Base-by-base conservation (phyloP, 441 rosid species). In the Jatropha podagrica region DNA sequence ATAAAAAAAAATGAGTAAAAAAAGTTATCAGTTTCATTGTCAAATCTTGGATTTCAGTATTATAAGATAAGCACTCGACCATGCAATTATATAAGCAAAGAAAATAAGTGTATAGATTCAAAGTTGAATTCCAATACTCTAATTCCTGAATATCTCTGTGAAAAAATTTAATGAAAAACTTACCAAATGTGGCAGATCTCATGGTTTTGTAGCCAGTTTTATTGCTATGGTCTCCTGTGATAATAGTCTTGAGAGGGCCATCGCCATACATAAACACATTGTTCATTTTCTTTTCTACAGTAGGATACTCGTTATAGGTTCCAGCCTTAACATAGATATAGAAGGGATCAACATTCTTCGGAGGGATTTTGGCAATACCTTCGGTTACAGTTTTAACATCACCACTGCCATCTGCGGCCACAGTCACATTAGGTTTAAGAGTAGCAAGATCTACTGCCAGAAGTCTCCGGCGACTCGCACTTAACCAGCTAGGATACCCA, bases 261-360 rank as follows among this genome's bases (percentile, higher is more conserved):
- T 93, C 99, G 0, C 98, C 98, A 51, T 83, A 89, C 59, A 91
- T 88, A 90, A 91, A 86, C 65, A 93, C 91, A 77, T 93, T 90
- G 86, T 86, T 79, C 76, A 74, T 86, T 62, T 77, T 72, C 78
- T 87, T 89, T 42, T 78, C 86, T 82, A 95, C 75, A 18, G 85
- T 63, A 7, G 89, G 85, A 65, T 91, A 87, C 81, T 95, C 98
- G 0, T 1, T 14, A 60, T 95, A 95, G 2, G 15, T 76, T 46
- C 99, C 97, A 15, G 71, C 86, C 77, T 91, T 91, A 67, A 93
- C 84, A 80, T 90, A 73, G 4, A 95, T 84, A 44, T 86, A 86
- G 68, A 84, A 93, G 67, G 83, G 72, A 4, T 48, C 73, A 20
- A 4, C 10, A 40, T 79, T 81, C 66, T 86, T 84, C 67, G 78